These are phyloP conservation scores for Trypanosoma scelopori DNA, from an alignment of 208 protist species.

Conservation along the genomic window DNA sequence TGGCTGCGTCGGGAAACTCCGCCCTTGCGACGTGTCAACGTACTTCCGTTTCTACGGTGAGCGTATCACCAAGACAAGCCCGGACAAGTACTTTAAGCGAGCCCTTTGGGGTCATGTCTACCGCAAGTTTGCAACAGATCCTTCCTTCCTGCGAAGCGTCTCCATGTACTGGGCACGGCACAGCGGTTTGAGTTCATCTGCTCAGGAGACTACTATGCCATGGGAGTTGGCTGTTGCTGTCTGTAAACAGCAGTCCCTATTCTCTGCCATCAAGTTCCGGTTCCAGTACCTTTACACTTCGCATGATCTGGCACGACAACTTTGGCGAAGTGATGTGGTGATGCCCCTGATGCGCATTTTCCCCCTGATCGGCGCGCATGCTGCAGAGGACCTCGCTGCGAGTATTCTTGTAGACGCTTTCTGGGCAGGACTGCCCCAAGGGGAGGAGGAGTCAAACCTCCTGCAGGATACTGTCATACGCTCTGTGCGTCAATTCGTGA, in stretches of 20 bases:
- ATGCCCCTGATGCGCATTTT: slow-evolving; percentile 85
- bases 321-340: slow-evolving; percentile 77
- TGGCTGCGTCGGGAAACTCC: slow-evolving; percentile 75
- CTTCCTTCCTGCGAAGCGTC: slow-evolving; percentile 60
- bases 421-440: slow-evolving; percentile 63
- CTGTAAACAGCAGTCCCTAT: slow-evolving; percentile 73
- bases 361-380: slow-evolving; percentile 58
- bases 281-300: slow-evolving; percentile 81
- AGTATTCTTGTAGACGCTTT: slow-evolving; percentile 75
- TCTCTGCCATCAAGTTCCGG: slow-evolving; percentile 81
- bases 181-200: slow-evolving; percentile 51
- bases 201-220: slow-evolving; percentile 58
- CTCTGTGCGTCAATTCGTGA: slow-evolving; percentile 49
- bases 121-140: slow-evolving; percentile 77
- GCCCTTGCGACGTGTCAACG: slow-evolving; percentile 75
- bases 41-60: slow-evolving; percentile 82
- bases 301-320: slow-evolving; percentile 72
- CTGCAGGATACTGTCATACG: slow-evolving; percentile 67
- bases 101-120: slow-evolving; percentile 78
- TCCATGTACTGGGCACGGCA: slow-evolving; percentile 88
- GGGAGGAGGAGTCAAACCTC: slow-evolving; percentile 51
- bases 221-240: slow-evolving; percentile 61
- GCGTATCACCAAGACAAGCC: slow-evolving; percentile 39
- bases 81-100: slow-evolving; percentile 58
- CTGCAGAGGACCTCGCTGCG: slow-evolving; percentile 80